These are phyloP conservation scores for Eruca vesicaria DNA, from an alignment of 441 rosid species.

Conservation along the genomic window DNA sequence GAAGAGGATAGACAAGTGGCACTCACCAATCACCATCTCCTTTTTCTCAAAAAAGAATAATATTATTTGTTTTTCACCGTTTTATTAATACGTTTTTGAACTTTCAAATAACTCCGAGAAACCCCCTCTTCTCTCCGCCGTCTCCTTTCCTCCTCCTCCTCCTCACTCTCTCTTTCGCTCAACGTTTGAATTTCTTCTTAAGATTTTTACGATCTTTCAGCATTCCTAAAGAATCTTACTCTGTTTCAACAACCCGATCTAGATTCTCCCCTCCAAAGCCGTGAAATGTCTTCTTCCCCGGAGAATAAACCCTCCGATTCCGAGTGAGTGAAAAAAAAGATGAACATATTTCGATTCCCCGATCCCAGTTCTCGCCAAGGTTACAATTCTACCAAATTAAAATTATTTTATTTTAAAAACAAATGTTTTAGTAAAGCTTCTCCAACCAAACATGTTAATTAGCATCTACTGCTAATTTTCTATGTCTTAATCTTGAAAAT, in stretches of 20 bases:
- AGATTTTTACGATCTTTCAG: constrained; percentile 1
- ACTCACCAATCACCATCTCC: not conserved
- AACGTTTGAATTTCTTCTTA: constrained; percentile 17
- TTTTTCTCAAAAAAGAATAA: not conserved
- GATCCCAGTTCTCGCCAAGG: constrained; percentile 39
- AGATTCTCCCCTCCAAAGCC: constrained; percentile 1
- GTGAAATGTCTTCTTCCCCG: not conserved
- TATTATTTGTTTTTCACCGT: not conserved
- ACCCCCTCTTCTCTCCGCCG: constrained; percentile 13
- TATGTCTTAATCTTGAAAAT: not conserved
- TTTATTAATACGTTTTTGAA: constrained; percentile 3
- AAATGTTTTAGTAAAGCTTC: not conserved
- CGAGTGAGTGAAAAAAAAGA: constrained; percentile 37
- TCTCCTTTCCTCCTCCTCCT: not conserved
- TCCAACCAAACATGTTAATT: too few species aligned
- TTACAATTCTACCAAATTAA: not conserved
- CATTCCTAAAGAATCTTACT: not conserved
- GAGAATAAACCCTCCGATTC: not conserved
- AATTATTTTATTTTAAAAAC: not conserved
- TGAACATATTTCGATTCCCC: constrained; percentile 47
- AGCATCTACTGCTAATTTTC: not conserved
- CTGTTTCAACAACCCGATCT: constrained; percentile 35
- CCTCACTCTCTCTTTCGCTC: constrained; percentile 10
- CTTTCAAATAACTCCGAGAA: constrained; percentile 20
- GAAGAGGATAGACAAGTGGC: not conserved